Evolutionary conservation across 2,329 filamentous ascomycete species (phyloP).

Genomic region (Rutstroemia sp.): DNA sequence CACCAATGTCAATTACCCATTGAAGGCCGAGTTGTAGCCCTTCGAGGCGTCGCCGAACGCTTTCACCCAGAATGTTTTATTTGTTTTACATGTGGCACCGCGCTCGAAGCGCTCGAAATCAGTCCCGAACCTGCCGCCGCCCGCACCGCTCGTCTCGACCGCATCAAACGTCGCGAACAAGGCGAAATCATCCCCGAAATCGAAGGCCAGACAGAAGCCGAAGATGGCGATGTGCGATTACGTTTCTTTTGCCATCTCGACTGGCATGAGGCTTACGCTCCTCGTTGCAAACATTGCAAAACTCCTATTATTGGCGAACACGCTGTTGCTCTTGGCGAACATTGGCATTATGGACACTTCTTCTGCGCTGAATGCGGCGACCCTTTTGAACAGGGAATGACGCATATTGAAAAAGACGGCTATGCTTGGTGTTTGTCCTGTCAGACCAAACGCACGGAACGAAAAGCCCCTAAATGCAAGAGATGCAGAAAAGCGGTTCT

Average conservation of each 20-base stretch:
- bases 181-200: slow-evolving; percentile 55
- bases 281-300: slow-evolving; percentile 90
- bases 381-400: slow-evolving; percentile 69
- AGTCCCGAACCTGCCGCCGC: slow-evolving; percentile 78
- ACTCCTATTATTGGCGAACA: slow-evolving; percentile 96
- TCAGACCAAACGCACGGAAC: slow-evolving; percentile 85
- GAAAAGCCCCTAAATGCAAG: slow-evolving; percentile 79
- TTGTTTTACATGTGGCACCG: slow-evolving; percentile 80
- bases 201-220: slow-evolving; percentile 55
- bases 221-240: slow-evolving; percentile 65
- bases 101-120: slow-evolving; percentile 91
- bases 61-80: slow-evolving; percentile 93
- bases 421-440: slow-evolving; percentile 96
- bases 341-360: slow-evolving; percentile 97
- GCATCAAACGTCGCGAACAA: slow-evolving; percentile 57
- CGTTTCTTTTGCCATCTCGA: slow-evolving; percentile 98
- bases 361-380: slow-evolving; percentile 99
- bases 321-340: slow-evolving; percentile 84
- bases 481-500: slow-evolving; percentile 80
- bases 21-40: slow-evolving; percentile 80
- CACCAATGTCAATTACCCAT: slow-evolving; percentile 80
- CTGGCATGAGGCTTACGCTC: slow-evolving; percentile 91
- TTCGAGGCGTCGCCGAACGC: slow-evolving; percentile 62
- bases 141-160: slow-evolving; percentile 63
- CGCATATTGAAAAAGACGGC: slow-evolving; percentile 86